A percentile compares a stretch with the other conserved stretches of the same genome.
Conservation (phyloP, 805 yeast genomes). For the Sugiyamaella chiloensis region DNA sequence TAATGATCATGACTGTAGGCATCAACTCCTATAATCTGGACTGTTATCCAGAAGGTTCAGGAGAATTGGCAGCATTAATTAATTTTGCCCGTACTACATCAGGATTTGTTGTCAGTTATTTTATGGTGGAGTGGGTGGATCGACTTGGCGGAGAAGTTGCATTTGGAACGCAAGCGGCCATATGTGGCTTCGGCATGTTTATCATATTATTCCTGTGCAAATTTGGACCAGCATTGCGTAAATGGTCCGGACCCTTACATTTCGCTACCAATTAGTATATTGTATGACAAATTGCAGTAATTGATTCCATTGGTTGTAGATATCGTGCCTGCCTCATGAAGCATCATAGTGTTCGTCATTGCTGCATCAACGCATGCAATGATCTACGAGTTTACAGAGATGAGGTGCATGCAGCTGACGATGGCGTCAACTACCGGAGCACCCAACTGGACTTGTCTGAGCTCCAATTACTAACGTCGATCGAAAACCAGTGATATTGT, state of each 20-base stretch:
- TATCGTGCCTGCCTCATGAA: too few relatives aligned
- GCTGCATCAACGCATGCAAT: too few relatives aligned
- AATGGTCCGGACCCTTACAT: constrained; percentile 8
- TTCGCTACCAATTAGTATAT: constrained; percentile 5
- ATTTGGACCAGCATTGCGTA: constrained; percentile 5
- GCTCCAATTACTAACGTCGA: too few relatives aligned
- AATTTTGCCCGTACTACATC: constrained; percentile 12
- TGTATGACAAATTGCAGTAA: too few relatives aligned
- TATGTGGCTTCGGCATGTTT: constrained; percentile 2
- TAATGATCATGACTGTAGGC: constrained; percentile 10
- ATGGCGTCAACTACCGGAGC: constrained; percentile 6
- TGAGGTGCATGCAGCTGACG: constrained; percentile 1
- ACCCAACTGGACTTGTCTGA: too few relatives aligned
- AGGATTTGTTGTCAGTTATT: constrained; percentile 11
- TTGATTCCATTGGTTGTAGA: too few relatives aligned
- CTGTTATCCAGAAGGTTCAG: constrained; percentile 10
- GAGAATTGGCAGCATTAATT: constrained; percentile 11
- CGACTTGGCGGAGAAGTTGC: constrained; percentile 5
- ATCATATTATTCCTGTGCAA: constrained; percentile 4
- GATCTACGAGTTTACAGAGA: too few relatives aligned
- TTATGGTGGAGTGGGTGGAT: constrained; percentile 12
- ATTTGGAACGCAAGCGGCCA: constrained; percentile 10
- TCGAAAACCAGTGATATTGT: too few relatives aligned
- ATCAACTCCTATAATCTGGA: constrained; percentile 12
- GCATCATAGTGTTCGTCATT: too few relatives aligned